Evolutionary conservation across 495 filamentous ascomycete genomes (phyloP), one percentile per base, ranked within the genome.

Genomic region (Aspergillus coremiiformis): DNA sequence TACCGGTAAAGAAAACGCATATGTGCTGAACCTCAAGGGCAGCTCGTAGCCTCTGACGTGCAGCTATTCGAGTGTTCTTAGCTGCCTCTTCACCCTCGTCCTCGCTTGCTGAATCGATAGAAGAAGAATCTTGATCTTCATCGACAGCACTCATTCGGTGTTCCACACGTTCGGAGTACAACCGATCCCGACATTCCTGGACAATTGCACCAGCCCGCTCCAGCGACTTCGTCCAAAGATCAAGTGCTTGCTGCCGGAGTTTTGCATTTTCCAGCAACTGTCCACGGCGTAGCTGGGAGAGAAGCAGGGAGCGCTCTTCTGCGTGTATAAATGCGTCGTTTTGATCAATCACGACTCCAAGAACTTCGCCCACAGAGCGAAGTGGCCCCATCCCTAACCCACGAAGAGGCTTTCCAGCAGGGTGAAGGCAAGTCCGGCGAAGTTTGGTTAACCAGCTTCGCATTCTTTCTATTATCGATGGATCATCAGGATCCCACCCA

Each of bases 271-370:
- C 90, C 26, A 86, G 65, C 6, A 96, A 64, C 56, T 94, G 91
- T 2, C 89, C 92, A 26, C 81, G 74, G 5, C 75, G 69, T 17
- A 94, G 60, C 53, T 80, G 82, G 9, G 75, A 74, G 1, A 78
- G 60, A 0, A 94, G 71, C 12, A 84, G 67, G 8, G 66, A 61
- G 20, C 90, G 78, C 58, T 95, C 83, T 46, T 93, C 84, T 0
- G 78, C 65, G 22, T 82, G 75, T 17, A 87, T 77, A 3, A 67
- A 56, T 17, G 71, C 67, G 23, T 90, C 84, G 12, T 83, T 87
- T 50, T 89, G 79, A 21, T 95, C 90, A 51, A 95, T 83, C 92
- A 97, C 95, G 4, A 84, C 82, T 35, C 87, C 82, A 20, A 97
- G 70, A 1, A 96, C 89, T 60, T 97, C 85, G 14, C 79, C 76